phyloP scores from a whole-genome alignment of 179 eudicot genomes.

The Pouteria campechiana region DNA sequence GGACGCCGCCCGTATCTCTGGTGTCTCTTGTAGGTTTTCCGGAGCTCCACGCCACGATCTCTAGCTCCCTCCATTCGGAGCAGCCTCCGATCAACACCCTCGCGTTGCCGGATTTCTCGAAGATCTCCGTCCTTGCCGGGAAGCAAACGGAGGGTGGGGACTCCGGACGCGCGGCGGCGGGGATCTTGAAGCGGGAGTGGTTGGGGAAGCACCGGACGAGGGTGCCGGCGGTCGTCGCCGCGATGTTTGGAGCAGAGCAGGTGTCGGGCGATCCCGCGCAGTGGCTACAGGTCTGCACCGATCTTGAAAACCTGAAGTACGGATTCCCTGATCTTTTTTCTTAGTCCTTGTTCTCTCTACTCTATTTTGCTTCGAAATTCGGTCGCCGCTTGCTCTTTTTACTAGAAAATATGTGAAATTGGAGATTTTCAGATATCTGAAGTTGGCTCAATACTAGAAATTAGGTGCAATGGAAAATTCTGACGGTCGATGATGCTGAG shows the following conservation, averaged over 20 bases:
- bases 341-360: not conserved
- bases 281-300: constrained; percentile 81
- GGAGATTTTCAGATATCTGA: too few species aligned
- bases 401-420: too few species aligned
- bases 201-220: constrained; percentile 68
- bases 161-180: constrained; percentile 3
- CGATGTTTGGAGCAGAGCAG: constrained; percentile 46
- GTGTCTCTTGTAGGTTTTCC: constrained; percentile 55
- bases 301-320: constrained; percentile 79
- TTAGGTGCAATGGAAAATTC: too few species aligned
- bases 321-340: not conserved
- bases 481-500: too few species aligned
- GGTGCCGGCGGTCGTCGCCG: constrained; percentile 77
- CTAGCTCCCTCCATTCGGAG: constrained; percentile 61
- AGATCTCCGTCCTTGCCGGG: constrained; percentile 44
- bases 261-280: constrained; percentile 78
- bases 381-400: not conserved
- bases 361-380: not conserved
- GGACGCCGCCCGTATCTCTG: constrained; percentile 82
- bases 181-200: constrained; percentile 72
- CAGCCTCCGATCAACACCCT: constrained; percentile 82
- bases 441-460: too few species aligned
- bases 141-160: constrained; percentile 11
- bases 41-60: constrained; percentile 61
- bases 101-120: constrained; percentile 82